These are phyloP conservation scores for Pulveroboletus sp. DNA, from an alignment of 768 basidiomycete species.

Conservation along the genomic window DNA sequence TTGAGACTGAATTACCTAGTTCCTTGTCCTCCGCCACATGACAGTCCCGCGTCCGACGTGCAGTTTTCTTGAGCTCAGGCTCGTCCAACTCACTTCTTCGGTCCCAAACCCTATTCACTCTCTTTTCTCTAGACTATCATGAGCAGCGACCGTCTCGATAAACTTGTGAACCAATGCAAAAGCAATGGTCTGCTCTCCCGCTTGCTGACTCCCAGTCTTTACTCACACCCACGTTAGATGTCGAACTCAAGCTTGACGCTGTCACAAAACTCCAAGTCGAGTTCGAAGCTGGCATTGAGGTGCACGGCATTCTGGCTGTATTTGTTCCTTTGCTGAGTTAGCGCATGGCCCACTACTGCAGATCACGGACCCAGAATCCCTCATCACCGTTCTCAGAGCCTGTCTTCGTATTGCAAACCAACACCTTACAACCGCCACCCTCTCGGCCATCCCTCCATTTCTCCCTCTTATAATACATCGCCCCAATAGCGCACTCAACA, in stretches of 20 bases:
- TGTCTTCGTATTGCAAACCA: slow-evolving; percentile 79
- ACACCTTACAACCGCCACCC: slow-evolving; percentile 72
- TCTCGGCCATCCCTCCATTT: slow-evolving; percentile 62
- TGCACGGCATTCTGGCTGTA: slow-evolving; percentile 29
- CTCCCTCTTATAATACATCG: slow-evolving; percentile 58
- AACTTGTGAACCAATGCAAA: slow-evolving; percentile 61
- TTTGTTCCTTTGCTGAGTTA: slow-evolving; percentile 11
- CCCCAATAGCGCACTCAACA: slow-evolving; percentile 21
- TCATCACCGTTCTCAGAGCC: slow-evolving; percentile 65
- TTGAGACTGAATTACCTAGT: background rate
- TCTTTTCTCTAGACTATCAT: slow-evolving; percentile 34
- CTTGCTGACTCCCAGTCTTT: slow-evolving; percentile 4
- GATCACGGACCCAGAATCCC: slow-evolving; percentile 69
- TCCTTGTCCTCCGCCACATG: slow-evolving; percentile 20
- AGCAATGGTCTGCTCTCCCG: slow-evolving; percentile 46
- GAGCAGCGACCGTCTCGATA: slow-evolving; percentile 54
- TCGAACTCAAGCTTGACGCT: slow-evolving; percentile 77
- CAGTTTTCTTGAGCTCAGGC: slow-evolving; percentile 21
- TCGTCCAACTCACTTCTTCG: slow-evolving; percentile 13
- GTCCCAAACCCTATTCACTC: slow-evolving; percentile 8
- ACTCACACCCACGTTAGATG: slow-evolving; percentile 43
- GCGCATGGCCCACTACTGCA: slow-evolving; percentile 28
- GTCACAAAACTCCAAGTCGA: slow-evolving; percentile 71
- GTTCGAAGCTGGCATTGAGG: slow-evolving; percentile 70
- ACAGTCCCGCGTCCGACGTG: slow-evolving; percentile 6